These are phyloP conservation scores for Zygosaccharomyces bisporus DNA, from an alignment of 805 yeast genomes.

Conservation along the genomic window DNA sequence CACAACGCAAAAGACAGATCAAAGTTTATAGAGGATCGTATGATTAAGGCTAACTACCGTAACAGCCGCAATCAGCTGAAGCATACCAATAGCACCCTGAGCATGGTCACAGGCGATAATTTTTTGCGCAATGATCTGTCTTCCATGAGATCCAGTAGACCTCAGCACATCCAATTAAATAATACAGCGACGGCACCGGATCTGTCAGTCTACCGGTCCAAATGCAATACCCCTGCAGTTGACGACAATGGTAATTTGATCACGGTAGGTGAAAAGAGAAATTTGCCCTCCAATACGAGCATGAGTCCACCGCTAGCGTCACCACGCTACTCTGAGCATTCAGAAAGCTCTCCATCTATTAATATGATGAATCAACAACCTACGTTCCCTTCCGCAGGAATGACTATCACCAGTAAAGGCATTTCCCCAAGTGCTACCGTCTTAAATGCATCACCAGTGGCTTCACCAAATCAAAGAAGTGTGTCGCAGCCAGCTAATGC, in stretches of 20 bases:
- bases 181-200: constrained; percentile 13
- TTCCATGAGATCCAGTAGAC: constrained; percentile 20
- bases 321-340: constrained; percentile 11
- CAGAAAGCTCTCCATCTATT: constrained; percentile 8
- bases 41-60: constrained; percentile 24
- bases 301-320: constrained; percentile 11
- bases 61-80: constrained; percentile 7
- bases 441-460: constrained; percentile 12
- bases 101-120: constrained; percentile 5
- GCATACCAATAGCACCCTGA: constrained; percentile 8
- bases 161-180: constrained; percentile 30
- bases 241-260: constrained; percentile 39
- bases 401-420: constrained; percentile 27
- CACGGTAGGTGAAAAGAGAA: constrained; percentile 29
- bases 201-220: constrained; percentile 20
- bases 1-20: constrained; percentile 49
- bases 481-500: constrained; percentile 21
- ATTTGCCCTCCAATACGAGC: constrained; percentile 8
- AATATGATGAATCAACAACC: constrained; percentile 4
- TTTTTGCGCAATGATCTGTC: constrained; percentile 5
- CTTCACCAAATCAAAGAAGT: constrained; percentile 21
- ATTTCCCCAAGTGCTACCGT: constrained; percentile 16
- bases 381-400: constrained; percentile 4
- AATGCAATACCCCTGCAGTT: constrained; percentile 36
- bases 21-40: constrained; percentile 40